A percentile compares a stretch with the other conserved stretches of the same genome.
These are phyloP conservation scores for Bullera alba DNA, from an alignment of 768 basidiomycete species.

Conservation along the genomic window DNA sequence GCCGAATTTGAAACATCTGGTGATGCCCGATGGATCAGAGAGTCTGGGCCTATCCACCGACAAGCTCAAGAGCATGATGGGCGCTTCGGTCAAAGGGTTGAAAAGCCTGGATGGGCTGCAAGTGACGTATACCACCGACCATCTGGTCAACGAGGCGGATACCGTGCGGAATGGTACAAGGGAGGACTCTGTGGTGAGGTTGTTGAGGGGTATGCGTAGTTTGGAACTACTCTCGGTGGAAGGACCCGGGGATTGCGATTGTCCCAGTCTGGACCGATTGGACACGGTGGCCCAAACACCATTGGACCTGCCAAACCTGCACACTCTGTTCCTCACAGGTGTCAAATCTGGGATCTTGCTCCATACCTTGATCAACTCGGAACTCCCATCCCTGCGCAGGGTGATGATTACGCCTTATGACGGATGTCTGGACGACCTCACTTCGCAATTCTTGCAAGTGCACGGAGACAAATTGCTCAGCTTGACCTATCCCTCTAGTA, in stretches of 20 bases:
- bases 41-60: conserved; percentile 8
- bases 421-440: conserved; percentile 15
- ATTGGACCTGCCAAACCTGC: conserved; percentile 23
- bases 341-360: conserved; percentile 25
- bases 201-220: conserved; percentile 10
- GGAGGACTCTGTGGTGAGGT: neutral
- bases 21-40: conserved; percentile 22
- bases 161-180: no score
- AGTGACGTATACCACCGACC: conserved; percentile 3
- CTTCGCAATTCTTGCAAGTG: conserved; percentile 16
- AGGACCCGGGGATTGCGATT: conserved; percentile 10
- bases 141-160: conserved; percentile 1
- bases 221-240: conserved; percentile 21
- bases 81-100: conserved; percentile 5
- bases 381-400: conserved; percentile 25
- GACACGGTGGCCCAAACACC: neutral
- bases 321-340: conserved; percentile 29
- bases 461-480: conserved; percentile 35
- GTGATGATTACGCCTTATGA: conserved; percentile 29
- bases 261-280: neutral
- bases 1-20: conserved; percentile 36
- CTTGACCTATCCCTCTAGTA: conserved; percentile 28
- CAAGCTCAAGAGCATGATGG: conserved; percentile 9
- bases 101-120: conserved; percentile 19
- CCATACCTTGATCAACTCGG: conserved; percentile 15